Evolutionary conservation across 2,329 filamentous ascomycete genomes (phyloP), one percentile per base, ranked within the genome.

Genomic region (Cladosporium austrohemisphaericum): DNA sequence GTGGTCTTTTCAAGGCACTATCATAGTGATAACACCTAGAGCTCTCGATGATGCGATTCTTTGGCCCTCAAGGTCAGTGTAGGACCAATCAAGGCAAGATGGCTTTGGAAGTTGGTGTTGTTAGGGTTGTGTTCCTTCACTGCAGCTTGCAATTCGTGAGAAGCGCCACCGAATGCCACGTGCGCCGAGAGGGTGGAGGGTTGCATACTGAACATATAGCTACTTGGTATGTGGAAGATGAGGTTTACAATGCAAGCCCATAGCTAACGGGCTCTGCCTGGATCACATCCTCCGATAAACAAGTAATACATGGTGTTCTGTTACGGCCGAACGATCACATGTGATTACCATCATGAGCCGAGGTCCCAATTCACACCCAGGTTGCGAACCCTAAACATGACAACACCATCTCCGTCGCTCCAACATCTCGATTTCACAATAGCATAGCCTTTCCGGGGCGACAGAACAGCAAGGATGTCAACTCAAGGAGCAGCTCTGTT

Each of bases 401-500:
- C n/a, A n/a, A n/a, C n/a, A n/a, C n/a, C n/a, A n/a, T n/a, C n/a
- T n/a, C n/a, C n/a, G n/a, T n/a, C n/a, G n/a, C n/a, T n/a, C n/a
- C n/a, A n/a, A n/a, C 37, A 41, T 16, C 37, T n/a, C 13, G 9
- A 41, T 10, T n/a, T 14, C 8, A n/a, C n/a, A n/a, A n/a, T 20
- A 20, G 18, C 37, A 29, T 14, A 41, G 13, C 16, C 2, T 31
- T 13, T 22, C 11, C 18, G 38, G 18, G 31, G 16, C 5, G 22
- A 5, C 38, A 31, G 6, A 20, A 41, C 45, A 26, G n/a, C 5
- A 29, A 32, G 3, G 3, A 47, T 37, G 44, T 14, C 20, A 16
- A 25, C 29, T 14, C 22, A 45, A 41, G 49, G 50, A 20, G 9
- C 41, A n/a, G 35, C 51, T 7, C 57, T 66, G 5, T 65, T 65